Percentiles rank a stretch among this genome's conserved stretches.
Evolutionary conservation across 441 rosid species (phyloP).

Genomic region (Mallotus repandus): DNA sequence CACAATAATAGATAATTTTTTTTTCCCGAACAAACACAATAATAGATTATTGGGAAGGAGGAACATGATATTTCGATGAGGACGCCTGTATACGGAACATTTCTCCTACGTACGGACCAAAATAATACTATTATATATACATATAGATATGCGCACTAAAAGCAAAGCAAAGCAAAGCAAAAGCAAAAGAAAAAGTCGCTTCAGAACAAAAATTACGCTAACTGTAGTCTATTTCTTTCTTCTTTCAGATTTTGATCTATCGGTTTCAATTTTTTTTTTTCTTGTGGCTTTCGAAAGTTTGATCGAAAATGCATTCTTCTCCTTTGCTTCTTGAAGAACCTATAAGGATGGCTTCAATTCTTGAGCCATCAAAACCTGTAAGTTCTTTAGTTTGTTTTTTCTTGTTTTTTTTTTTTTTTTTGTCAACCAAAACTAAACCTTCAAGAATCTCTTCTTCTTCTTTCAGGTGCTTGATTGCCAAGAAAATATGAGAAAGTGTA

Average conservation of each 20-base stretch:
- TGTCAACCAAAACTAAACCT: too few species aligned
- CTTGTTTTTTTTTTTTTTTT: neutral
- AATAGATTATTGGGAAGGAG: neutral
- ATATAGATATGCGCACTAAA: too few species aligned
- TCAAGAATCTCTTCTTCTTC: neutral
- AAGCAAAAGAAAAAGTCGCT: neutral
- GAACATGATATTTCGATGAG: neutral
- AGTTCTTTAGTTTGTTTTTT: slow-evolving; percentile 16
- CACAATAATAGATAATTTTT: too few species aligned
- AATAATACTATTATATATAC: too few species aligned
- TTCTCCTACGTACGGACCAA: neutral
- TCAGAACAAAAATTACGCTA: too few species aligned
- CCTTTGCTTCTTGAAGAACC: slow-evolving; percentile 91
- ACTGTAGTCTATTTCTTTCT: too few species aligned
- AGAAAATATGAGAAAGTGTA: slow-evolving; percentile 8
- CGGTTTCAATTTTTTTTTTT: neutral
- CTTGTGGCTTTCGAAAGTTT: too few species aligned
- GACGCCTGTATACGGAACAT: neutral
- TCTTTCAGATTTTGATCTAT: neutral
- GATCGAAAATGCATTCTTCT: slow-evolving; percentile 59
- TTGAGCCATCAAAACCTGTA: slow-evolving; percentile 88
- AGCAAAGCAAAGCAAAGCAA: too few species aligned
- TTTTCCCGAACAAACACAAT: too few species aligned
- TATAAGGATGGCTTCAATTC: slow-evolving; percentile 93
- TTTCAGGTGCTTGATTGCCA: neutral